These are phyloP conservation scores for Fusarium neocosmosporiellum DNA, from an alignment of 2,329 filamentous ascomycete species.

Conservation along the genomic window DNA sequence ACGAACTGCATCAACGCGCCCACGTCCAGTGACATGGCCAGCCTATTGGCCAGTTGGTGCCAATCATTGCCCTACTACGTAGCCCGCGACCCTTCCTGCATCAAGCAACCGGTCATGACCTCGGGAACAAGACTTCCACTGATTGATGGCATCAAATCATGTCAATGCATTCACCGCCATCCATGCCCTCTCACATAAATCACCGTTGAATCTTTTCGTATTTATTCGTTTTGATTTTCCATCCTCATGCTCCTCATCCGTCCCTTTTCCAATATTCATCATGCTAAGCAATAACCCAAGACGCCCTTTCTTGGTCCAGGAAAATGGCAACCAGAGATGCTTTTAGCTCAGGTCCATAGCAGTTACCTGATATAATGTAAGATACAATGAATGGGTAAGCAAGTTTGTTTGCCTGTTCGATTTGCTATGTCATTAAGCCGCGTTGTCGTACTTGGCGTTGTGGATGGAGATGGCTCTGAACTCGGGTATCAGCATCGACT, in stretches of 20 bases:
- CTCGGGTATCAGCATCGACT: constrained; percentile 28
- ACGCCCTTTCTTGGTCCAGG: constrained; percentile 40
- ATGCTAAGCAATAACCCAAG: constrained; percentile 37
- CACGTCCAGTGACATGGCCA: constrained; percentile 26
- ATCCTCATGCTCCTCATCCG: constrained; percentile 6
- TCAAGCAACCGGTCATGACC: constrained; percentile 3
- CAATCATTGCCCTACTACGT: constrained; percentile 8
- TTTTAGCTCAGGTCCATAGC: constrained; percentile 29
- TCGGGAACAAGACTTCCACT: constrained; percentile 3
- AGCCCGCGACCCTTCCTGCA: constrained; percentile 34
- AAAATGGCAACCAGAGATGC: constrained; percentile 65
- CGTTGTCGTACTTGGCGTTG: constrained; percentile 75
- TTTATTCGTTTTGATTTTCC: constrained; percentile 4
- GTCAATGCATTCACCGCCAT: constrained; percentile 12
- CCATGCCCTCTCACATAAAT: constrained; percentile 8
- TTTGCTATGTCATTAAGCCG: constrained; percentile 48
- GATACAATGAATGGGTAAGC: constrained; percentile 33
- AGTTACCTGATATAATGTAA: constrained; percentile 35
- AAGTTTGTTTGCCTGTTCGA: constrained; percentile 26
- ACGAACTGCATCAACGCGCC: constrained; percentile 29
- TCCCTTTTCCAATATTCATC: constrained; percentile 38
- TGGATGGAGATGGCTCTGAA: constrained; percentile 80
- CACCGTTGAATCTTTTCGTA: constrained; percentile 16
- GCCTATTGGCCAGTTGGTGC: constrained; percentile 27
- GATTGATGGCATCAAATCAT: neutral